Base-by-base conservation (phyloP, 306 rosid genomes). In the Morella rubra region DNA sequence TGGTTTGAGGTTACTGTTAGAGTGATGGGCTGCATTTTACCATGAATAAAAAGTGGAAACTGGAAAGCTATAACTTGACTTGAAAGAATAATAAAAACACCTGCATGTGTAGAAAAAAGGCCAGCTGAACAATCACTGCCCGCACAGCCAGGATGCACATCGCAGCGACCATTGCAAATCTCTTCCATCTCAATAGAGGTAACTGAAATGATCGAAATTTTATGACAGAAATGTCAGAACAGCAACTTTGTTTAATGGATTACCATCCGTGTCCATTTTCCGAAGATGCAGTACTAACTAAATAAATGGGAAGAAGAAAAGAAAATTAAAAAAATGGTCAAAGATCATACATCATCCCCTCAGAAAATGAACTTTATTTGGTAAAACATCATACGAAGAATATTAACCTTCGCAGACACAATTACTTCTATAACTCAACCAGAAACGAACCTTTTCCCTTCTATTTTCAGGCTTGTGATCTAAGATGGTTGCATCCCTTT, bases 81-180 rank as follows among this genome's bases (percentile, higher is more conserved):
- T 71, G 3, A 16, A 61, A 27, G 12, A 46, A 40, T 40, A 46
- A 42, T 47, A 56, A 55, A 24, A 80, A 49, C 81, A 95, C 97
- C 99, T 95, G 99, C 69, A 92, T 81, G 83, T 95, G 99, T 79
- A 95, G 93, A 73, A 95, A 95, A 85, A 95, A 95, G 22, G 99
- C 99, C 76, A 95, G 92, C 86, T 95, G 99, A 81, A 95, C 99
- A 77, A 92, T 81, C 81, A 95, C 92, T 10, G 99, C 99, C 27
- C 99, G 96, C 78, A 95, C 97, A 71, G 90, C 96, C 62, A 95
- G 81, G 79, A 95, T 95, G 86, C 99, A 95, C 96, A 92, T 87
- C 3, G 99, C 99, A 0, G 99, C 99, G 44, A 91, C 86, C 79
- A 91, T 81, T 18, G 99, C 96, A 84, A 80, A 95, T 84, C 97